Evolutionary conservation across 1,284 basidiomycete genomes (phyloP), one percentile per base, ranked within the genome.

Genomic region (Neotropicomus parvogracilis): DNA sequence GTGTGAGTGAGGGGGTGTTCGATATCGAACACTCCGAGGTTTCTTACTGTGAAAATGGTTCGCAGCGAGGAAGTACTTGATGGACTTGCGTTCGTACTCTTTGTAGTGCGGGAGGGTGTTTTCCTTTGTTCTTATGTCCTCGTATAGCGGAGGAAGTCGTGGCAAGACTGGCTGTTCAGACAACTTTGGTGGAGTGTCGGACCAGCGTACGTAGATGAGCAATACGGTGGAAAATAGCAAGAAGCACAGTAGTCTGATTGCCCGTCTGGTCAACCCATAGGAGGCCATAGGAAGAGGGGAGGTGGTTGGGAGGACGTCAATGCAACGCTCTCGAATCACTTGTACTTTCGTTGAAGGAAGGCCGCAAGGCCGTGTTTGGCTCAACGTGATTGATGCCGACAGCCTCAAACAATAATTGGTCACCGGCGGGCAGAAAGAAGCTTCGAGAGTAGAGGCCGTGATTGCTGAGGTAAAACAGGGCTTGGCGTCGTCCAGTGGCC

Each of bases 61-160:
- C 1, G 63, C 61, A 29, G 60, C 39, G 31, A 64, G 55, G 21
- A 64, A 52, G 46, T 64, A 64, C 39, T 65, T 64, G 14, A 68
- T 39, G 4, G 43, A 35, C 26, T 50, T 54, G 37, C 7, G 36
- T 13, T 58, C 34, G 33, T 64, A 68, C 13, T 51, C 54, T 14
- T 50, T 32, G 42, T 67, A 64, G 31, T 64, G 62, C 1, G 46
- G 28, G 9, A 64, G 29, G 5, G 48, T 50, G 7, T 48, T 48
- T 29, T 64, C 66, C 1, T 47, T 41, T 39, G 17, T 45, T 36
- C 59, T 53, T 6, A 52, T 44, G 13, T 50, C 26, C 28, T 58
- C 44, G 20, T 64, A 67, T 6, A 66, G 26, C 0, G 62, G 62
- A 31, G 63, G 62, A 19, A 49, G 54, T 31, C 20, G 50, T n/a